Evolutionary conservation across 1,284 basidiomycete genomes (phyloP).

Genomic region (Meripilus lineatus): DNA sequence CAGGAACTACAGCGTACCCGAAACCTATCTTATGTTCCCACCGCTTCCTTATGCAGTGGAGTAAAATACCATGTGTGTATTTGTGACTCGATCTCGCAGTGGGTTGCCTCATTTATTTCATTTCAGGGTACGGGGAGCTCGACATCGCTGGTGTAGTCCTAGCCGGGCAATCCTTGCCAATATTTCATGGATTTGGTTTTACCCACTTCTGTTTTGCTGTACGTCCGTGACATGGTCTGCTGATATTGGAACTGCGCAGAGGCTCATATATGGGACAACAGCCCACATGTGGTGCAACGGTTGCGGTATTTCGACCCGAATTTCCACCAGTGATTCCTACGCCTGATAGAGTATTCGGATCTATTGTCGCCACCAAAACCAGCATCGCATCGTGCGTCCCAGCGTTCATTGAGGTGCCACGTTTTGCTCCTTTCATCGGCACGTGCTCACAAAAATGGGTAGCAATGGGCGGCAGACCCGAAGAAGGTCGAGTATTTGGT

Average conservation of each 20-base stretch:
- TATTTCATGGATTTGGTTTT: slow-evolving; percentile 8
- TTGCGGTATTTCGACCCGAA: slow-evolving; percentile 8
- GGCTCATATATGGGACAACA: not conserved
- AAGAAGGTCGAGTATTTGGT: slow-evolving; percentile 5
- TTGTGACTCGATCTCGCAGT: not conserved
- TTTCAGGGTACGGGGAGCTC: slow-evolving; percentile 13
- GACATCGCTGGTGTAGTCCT: slow-evolving; percentile 13
- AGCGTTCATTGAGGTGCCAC: slow-evolving; percentile 9
- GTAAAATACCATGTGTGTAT: slow-evolving; percentile 13
- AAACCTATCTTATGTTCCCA: slow-evolving; percentile 19
- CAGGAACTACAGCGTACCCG: slow-evolving; percentile 19
- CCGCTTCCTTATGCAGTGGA: slow-evolving; percentile 9
- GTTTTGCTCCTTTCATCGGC: not conserved
- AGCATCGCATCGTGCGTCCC: slow-evolving; percentile 8
- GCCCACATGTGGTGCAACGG: slow-evolving; percentile 8
- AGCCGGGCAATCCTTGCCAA: slow-evolving; percentile 17
- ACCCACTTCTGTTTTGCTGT: slow-evolving; percentile 2
- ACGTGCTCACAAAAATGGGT: not conserved
- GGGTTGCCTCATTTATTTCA: not conserved
- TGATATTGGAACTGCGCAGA: not conserved
- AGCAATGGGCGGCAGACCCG: slow-evolving; percentile 11
- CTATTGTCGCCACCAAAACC: slow-evolving; percentile 1
- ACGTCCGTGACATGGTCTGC: not conserved
- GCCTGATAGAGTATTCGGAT: slow-evolving; percentile 5
- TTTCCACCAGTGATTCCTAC: slow-evolving; percentile 7